phyloP scores from a whole-genome alignment of 2,329 filamentous ascomycete genomes.

The Celoporthe dispersa region DNA sequence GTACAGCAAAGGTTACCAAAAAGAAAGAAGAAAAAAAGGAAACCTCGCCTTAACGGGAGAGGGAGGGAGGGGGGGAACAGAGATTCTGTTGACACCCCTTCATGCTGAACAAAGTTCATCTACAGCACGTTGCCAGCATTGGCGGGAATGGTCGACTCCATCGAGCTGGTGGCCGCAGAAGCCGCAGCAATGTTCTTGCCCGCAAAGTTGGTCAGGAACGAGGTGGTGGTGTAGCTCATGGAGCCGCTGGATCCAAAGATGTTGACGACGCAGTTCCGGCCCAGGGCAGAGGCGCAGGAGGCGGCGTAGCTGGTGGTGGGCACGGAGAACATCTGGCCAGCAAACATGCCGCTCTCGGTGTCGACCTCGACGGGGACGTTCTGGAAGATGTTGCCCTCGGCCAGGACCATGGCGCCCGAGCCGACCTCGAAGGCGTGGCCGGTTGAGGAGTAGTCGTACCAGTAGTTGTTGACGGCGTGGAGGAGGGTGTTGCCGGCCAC shows the following conservation, averaged over 20 bases:
- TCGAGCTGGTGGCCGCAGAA: constrained; percentile 17
- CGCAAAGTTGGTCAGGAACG: constrained; percentile 29
- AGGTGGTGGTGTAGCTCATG: constrained; percentile 22
- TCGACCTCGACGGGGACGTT: constrained; percentile 53
- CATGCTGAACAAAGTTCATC: neutral
- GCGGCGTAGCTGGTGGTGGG: constrained; percentile 38
- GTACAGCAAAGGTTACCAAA: neutral
- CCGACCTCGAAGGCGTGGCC: constrained; percentile 62
- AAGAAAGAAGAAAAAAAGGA: too few relatives aligned
- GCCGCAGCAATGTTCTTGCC: constrained; percentile 30
- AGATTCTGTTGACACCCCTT: neutral
- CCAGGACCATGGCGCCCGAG: constrained; percentile 50
- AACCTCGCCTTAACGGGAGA: neutral
- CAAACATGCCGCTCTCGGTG: constrained; percentile 27
- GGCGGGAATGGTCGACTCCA: constrained; percentile 21
- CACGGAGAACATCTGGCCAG: constrained; percentile 33
- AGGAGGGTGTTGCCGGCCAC: constrained; percentile 59
- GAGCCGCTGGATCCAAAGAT: constrained; percentile 31
- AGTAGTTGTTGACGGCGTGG: constrained; percentile 68
- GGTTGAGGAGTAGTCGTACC: constrained; percentile 48
- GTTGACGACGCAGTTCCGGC: constrained; percentile 56
- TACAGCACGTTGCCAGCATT: constrained; percentile 26
- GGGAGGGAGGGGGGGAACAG: neutral
- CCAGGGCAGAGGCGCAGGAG: constrained; percentile 49
- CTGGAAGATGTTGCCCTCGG: constrained; percentile 64